Base-by-base conservation (phyloP, 768 basidiomycete genomes). In the Roridomyces roridus region DNA sequence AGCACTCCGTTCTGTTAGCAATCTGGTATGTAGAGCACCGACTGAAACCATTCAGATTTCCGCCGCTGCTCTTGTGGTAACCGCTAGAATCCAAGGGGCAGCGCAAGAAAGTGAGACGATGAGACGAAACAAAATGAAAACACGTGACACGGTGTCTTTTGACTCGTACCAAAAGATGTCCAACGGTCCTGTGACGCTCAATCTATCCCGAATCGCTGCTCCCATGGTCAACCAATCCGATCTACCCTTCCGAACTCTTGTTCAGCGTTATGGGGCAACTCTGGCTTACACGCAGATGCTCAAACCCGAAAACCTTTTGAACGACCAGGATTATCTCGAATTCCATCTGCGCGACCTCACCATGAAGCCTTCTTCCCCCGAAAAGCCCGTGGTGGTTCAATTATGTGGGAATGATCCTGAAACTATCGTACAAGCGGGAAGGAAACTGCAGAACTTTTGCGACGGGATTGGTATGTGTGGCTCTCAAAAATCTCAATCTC, bases 211-310 rank as follows among this genome's bases (percentile, higher is more conserved):
- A 53, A 80, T 90, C 49, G 78, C 86, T 7, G 89, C 89, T 7
- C 89, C 89, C 3, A 91, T 91, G 89, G 82, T 92, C 54, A 86
- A 89, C 55, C 90, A 91, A 66, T 90, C 88, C 24, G 91, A 93
- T 62, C 77, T 88, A 0, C 87, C 91, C 1, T 92, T 91, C 64
- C 80, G 91, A 29, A 60, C 82, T 12, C 79, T 92, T 47, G 81
- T 82, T 4, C 78, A 82, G 51, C 75, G 74, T 56, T 80, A 91
- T 69, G 86, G 87, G 18, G 82, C 87, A 24, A 89, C 89, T 1
- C 67, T 86, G 62, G 76, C 84, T 15, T 91, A 89, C 71, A 89
- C 91, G 4, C 90, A 92, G 66, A 93, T 93, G 91, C 84, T 88
- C 34, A 73, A 80, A 42, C 80, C 91, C 10, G 78, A 86, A 34